Base-by-base conservation (phyloP, 306 rosid genomes). In the Castanea crenata region DNA sequence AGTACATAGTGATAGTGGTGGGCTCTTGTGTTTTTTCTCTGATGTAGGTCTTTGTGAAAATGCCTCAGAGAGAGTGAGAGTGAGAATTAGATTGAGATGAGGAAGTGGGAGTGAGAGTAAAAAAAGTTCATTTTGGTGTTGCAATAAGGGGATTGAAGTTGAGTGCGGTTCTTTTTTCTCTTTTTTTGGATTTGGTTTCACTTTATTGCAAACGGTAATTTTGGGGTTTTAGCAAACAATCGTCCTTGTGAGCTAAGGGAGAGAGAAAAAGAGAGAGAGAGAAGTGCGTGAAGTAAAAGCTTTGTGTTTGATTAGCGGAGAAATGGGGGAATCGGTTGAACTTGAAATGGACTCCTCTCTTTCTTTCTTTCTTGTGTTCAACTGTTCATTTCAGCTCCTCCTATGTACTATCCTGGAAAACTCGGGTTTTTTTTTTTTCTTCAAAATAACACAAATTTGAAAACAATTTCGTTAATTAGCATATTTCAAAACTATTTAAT, bases 1-100 rank as follows among this genome's bases (percentile, higher is more conserved):
- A 32, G 79, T 92, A 94, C 97, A 94, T 94, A 81, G 15, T 25
- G 27, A 94, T 94, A 81, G 12, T 41, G 46, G 46, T 8, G 46
- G 46, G 46, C 46, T 8, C 8, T 67, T 38, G 12, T 9, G 19
- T 27, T 16, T 32, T 5, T 74, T 46, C 13, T n/a, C 15, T 59
- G 4, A 13, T 57, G 21, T 11, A 62, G 56, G 63, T 41, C 49
- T 19, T 25, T 27, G 69, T 32, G 61, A 49, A 27, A 58, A 25
- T 29, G 52, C 21, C 68, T 10, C 34, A 7, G 38, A 69, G 73
- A 11, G 6, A 1, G 18, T 16, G 16, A 25, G n/a, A 73, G 52
- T 75, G 25, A 75, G 80, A 11, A 57, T 23, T 63, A 65, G 56
- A 12, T 54, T 62, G 55, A 16, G 51, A 31, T 29, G 25, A 76